A percentile compares a stretch with the other conserved stretches of the same genome.
These are phyloP conservation scores for Mycena indigotica DNA, from an alignment of 768 basidiomycete genomes.

Conservation along the genomic window DNA sequence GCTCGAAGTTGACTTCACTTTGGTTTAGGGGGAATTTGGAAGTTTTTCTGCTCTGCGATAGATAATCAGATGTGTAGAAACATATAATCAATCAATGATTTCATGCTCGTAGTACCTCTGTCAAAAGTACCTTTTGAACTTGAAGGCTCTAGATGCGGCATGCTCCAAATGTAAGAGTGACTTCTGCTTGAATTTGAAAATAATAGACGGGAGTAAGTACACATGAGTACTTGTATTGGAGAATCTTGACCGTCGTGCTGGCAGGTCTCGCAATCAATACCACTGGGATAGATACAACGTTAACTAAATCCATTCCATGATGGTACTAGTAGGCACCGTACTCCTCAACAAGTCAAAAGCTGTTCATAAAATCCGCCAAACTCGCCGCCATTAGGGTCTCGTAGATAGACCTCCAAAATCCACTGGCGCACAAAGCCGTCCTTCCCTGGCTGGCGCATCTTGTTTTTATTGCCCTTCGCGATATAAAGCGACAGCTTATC, in stretches of 20 bases:
- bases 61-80: neutral
- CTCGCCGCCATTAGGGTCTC: constrained; percentile 1
- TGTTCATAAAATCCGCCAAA: constrained; percentile 10
- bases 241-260: neutral
- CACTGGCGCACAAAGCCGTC: constrained; percentile 8
- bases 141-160: neutral
- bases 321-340: neutral
- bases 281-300: neutral
- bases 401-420: constrained; percentile 10
- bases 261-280: neutral
- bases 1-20: too few species aligned
- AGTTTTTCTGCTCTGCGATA: neutral
- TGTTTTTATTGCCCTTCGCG: constrained; percentile 1
- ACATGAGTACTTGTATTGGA: neutral
- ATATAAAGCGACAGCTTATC: constrained; percentile 8
- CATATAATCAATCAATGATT: neutral
- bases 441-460: constrained; percentile 8
- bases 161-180: neutral
- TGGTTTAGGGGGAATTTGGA: too few species aligned
- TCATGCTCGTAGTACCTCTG: neutral
- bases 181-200: neutral
- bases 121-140: neutral
- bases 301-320: neutral
- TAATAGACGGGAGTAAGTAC: neutral
- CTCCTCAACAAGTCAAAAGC: constrained; percentile 1